Percentiles rank a stretch among this genome's conserved stretches.
phyloP scores from a whole-genome alignment of 2,329 filamentous ascomycete species.

The Colletotrichum chlorophyti region DNA sequence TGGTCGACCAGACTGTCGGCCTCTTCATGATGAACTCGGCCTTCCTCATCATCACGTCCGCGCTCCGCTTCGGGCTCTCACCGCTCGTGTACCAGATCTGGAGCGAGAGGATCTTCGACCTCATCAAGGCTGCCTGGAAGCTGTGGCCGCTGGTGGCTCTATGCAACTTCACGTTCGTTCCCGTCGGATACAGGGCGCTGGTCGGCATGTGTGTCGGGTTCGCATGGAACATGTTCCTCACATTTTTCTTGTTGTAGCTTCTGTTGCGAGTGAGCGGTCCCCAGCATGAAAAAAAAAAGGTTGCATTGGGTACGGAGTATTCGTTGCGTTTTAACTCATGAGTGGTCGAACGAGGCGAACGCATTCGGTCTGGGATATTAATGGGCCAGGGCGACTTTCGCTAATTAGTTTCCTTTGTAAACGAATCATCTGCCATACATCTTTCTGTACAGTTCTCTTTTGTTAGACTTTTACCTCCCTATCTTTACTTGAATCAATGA shows the following conservation, averaged over 20 bases:
- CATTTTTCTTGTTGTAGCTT: conserved; percentile 37
- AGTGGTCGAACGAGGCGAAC: too few relatives aligned
- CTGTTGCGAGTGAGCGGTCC: too few relatives aligned
- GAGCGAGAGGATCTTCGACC: conserved; percentile 35
- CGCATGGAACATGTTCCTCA: conserved; percentile 45
- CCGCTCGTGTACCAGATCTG: conserved; percentile 36
- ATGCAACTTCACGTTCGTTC: conserved; percentile 44
- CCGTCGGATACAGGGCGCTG: conserved; percentile 42
- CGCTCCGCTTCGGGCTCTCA: conserved; percentile 37
- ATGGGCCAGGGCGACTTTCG: too few relatives aligned
- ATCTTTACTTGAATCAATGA: too few relatives aligned
- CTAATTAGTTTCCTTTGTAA: too few relatives aligned
- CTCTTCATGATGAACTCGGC: conserved; percentile 41
- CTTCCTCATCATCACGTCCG: conserved; percentile 44
- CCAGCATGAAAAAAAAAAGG: too few relatives aligned
- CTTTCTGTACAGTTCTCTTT: too few relatives aligned
- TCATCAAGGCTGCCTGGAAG: conserved; percentile 44
- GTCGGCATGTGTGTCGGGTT: conserved; percentile 44
- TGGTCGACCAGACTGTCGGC: conserved; percentile 45
- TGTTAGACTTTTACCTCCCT: too few relatives aligned
- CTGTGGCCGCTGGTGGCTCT: conserved; percentile 44
- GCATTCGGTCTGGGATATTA: too few relatives aligned
- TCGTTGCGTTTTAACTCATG: too few relatives aligned
- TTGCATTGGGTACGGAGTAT: too few relatives aligned
- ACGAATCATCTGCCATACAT: too few relatives aligned